Evolutionary conservation across 768 basidiomycete genomes (phyloP), one percentile per base, ranked within the genome.

Genomic region (Mycena latifolia): DNA sequence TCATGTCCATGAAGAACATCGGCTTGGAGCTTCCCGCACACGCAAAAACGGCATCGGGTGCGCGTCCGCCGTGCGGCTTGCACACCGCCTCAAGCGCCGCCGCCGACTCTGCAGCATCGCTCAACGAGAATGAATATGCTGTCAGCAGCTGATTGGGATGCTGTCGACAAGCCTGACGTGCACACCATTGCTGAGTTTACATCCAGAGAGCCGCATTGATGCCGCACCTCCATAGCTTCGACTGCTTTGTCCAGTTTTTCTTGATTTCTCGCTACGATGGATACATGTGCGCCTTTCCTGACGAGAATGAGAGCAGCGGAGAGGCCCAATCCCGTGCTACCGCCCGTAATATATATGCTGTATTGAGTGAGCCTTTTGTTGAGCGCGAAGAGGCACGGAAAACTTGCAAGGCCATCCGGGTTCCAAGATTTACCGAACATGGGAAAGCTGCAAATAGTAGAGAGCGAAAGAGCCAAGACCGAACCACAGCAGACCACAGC

Each of bases 261-360:
- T 71, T 91, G 83, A 55, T 91, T 88, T 15, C 94, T 84, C 9
- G 94, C 95, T 12, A 96, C 91, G 64, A 96, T 94, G 9, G 92
- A 93, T 4, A 96, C 90, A 67, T 94, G 84, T 0, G 95, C 94
- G 0, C 96, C 95, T 63, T 81, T 82, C 65, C 81, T 78, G 17
- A 86, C 85, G 2, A 97, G 82, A 18, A 90, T 78, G 29, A 85
- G 81, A 1, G 94, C 92, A 10, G 96, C 79, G 0, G 88, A 85
- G 2, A 94, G 84, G 1, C 95, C 95, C 0, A 96, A 86, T 0
- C 95, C 95, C 17, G 89, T 82, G 45, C 89, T 92, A 4, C 93
- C 95, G 3, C 95, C 95, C 0, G 94, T 94, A 20, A 97, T 94
- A 94, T 77, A 89, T 88, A 70, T 95, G 93, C 95, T 96, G 43